Conservation (phyloP, 2,329 filamentous ascomycete species). For the Fusarium algeriense region DNA sequence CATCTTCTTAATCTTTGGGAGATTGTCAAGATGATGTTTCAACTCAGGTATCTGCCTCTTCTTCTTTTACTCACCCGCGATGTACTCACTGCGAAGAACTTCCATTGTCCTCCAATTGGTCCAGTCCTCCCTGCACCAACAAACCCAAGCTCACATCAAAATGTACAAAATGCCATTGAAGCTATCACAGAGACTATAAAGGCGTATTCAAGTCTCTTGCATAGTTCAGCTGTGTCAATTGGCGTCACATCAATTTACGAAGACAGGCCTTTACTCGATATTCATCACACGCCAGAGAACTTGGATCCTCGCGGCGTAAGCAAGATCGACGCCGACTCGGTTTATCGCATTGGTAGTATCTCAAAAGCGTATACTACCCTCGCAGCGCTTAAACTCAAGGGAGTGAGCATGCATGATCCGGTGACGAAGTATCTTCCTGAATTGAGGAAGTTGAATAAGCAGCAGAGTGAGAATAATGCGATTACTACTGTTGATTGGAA, state of each 20-base stretch:
- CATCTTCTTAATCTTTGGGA: not conserved
- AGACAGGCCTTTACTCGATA: not conserved
- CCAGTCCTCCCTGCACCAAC: conserved; percentile 14
- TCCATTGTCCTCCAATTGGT: conserved; percentile 20
- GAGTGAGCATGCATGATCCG: conserved; percentile 5
- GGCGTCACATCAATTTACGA: conserved; percentile 8
- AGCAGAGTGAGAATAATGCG: conserved; percentile 1
- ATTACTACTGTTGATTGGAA: conserved; percentile 8
- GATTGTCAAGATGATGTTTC: conserved; percentile 6
- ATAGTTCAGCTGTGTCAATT: conserved; percentile 13
- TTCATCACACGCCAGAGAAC: conserved; percentile 7
- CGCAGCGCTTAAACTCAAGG: not conserved
- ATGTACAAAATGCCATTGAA: conserved; percentile 1
- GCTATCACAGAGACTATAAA: not conserved
- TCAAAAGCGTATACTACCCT: conserved; percentile 17
- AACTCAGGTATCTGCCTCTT: not conserved
- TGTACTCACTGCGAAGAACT: conserved; percentile 18
- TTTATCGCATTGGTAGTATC: conserved; percentile 17
- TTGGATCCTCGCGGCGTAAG: conserved; percentile 9
- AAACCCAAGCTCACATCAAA: not conserved
- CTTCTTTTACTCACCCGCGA: conserved; percentile 1
- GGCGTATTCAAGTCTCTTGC: not conserved
- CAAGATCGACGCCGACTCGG: conserved; percentile 1
- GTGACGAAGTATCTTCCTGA: conserved; percentile 25
- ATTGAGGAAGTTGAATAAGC: conserved; percentile 5